A percentile compares a stretch with the other conserved stretches of the same genome.
Conservation (phyloP, 441 rosid genomes). For the Adansonia grandidieri region DNA sequence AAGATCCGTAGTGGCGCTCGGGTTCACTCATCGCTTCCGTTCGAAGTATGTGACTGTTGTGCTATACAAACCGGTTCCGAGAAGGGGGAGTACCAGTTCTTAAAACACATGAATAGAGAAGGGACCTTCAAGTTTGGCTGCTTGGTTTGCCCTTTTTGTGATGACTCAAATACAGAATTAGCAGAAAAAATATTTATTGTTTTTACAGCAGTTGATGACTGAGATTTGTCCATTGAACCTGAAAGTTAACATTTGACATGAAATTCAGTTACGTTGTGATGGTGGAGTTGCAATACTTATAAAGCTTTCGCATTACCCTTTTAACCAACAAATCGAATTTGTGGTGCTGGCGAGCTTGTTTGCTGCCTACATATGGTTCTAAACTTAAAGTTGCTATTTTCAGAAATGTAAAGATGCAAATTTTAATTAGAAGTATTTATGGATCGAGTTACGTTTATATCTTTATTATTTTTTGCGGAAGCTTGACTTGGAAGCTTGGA, state of each 20-base stretch:
- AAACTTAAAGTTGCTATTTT: background rate
- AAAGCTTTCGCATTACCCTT: conserved; percentile 21
- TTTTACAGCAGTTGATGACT: conserved; percentile 25
- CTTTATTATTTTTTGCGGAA: too few relatives aligned
- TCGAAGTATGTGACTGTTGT: conserved; percentile 90
- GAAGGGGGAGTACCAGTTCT: conserved; percentile 68
- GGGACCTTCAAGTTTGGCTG: conserved; percentile 19
- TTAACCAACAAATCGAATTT: background rate
- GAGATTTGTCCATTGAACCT: conserved; percentile 25
- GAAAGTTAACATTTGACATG: conserved; percentile 25
- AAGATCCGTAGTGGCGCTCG: conserved; percentile 87
- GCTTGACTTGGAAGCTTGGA: too few relatives aligned
- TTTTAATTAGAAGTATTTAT: too few relatives aligned
- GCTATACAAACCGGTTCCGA: conserved; percentile 87
- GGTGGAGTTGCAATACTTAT: conserved; percentile 19
- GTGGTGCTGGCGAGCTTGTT: background rate
- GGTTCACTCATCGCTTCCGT: conserved; percentile 85
- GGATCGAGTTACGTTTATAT: too few relatives aligned
- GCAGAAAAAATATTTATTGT: conserved; percentile 32
- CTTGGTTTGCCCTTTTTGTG: conserved; percentile 30
- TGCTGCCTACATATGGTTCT: background rate
- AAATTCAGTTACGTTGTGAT: conserved; percentile 20
- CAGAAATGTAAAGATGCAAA: too few relatives aligned
- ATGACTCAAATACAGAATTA: conserved; percentile 30
- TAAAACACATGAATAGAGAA: conserved; percentile 34